Evolutionary conservation across 345 rosid species (phyloP).

Genomic region (Ailanthus altissimus): DNA sequence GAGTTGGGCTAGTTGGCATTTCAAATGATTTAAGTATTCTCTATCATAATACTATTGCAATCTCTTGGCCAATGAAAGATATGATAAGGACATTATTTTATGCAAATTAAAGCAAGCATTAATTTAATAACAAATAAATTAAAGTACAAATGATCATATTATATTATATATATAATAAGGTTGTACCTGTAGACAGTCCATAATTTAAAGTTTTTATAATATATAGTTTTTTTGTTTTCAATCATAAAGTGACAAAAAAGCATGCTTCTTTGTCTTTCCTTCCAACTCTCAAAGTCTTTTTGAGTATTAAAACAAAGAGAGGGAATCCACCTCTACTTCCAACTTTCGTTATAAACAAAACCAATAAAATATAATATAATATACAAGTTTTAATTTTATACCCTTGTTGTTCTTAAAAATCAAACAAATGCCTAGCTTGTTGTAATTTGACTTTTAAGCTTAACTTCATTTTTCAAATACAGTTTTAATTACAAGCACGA

Average conservation of each 20-base stretch:
- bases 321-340: constrained; percentile 20
- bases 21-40: neutral
- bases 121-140: constrained; percentile 4
- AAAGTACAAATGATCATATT: constrained; percentile 4
- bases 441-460: constrained; percentile 23
- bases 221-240: neutral
- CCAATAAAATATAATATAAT: constrained; percentile 7
- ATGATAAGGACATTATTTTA: constrained; percentile 2
- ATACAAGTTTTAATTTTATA: neutral
- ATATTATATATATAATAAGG: neutral
- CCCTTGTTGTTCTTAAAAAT: neutral
- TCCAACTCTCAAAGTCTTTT: constrained; percentile 9
- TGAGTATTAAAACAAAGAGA: neutral
- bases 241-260: constrained; percentile 17
- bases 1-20: neutral
- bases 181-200: neutral
- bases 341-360: neutral
- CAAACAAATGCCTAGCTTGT: constrained; percentile 14
- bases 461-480: neutral
- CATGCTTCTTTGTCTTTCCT: constrained; percentile 28
- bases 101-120: constrained; percentile 15
- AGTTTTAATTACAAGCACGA: neutral
- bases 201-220: neutral
- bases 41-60: neutral
- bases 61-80: constrained; percentile 1